Base-by-base conservation (phyloP, 2,329 filamentous ascomycete genomes). In the Verticillium tricorpus region DNA sequence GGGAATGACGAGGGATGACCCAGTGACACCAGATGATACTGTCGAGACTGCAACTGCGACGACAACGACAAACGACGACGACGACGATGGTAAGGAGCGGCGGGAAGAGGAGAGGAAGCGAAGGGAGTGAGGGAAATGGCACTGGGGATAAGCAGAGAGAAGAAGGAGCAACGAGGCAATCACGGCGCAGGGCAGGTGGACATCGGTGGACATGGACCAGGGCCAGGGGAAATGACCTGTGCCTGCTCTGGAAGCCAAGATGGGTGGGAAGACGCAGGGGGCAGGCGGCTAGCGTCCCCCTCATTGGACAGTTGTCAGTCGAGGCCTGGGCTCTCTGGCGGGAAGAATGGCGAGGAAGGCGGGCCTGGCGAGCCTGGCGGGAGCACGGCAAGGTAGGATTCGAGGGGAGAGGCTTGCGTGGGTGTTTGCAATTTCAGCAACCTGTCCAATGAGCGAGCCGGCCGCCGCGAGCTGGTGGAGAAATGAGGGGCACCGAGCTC, bases 81-180 rank as follows among this genome's bases (percentile, higher is more conserved):
- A 71, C 73, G 70, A 73, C 70, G 71, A 75, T 71, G 70, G 67
- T 68, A 67, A 65, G 69, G 73, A 70, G 69, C 72, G 72, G 69
- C 68, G 69, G 68, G 66, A 67, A 67, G 65, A 67, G 64, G 69
- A 67, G 67, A 67, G 66, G 67, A 70, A 71, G 65, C 65, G 66
- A 69, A 65, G 62, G 55, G 57, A 60, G 62, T 58, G 52, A 62
- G 58, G 62, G 50, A 61, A 62, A 59, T 60, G 63, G 62, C 58
- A 56, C 34, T 52, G 45, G 45, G 45, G 45, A 52, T 52, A 52
- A 61, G 56, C 56, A 19, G 39, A 45, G 56, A 64, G 52, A 63
- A 56, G 59, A 60, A 60, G 34, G 60, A 61, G 63, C 52, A 63
- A 54, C 50, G 22, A 45, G 28, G 58, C n/a, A 22, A 40, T 31